Base-by-base conservation (phyloP, 2,329 filamentous ascomycete species). In the Xylariaceae sp. region DNA sequence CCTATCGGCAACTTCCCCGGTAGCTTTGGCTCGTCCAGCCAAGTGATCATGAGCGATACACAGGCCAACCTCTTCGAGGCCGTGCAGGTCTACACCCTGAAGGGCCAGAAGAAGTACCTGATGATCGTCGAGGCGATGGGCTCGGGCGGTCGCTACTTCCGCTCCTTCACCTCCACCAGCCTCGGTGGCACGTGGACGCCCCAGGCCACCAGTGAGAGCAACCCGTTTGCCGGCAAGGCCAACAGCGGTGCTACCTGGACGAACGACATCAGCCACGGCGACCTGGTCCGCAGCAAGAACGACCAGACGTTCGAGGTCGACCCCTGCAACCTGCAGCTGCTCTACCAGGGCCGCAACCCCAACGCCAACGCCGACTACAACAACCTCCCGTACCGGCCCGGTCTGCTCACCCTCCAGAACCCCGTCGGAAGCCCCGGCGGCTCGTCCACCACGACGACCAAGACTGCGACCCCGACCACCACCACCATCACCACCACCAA, bases 91-190 rank as follows among this genome's bases (percentile, higher is more conserved):
- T 83, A 83, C 62, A 78, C 68, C 2, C 50, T 82, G 42, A 33
- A 67, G 21, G 73, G 71, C 23, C 63, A 70, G 49, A 65, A 64
- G 21, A 60, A 70, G 46, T 83, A 82, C 59, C 71, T 83, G 40
- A 81, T 83, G 74, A 70, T 83, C 13, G 76, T 83, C 19, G 79
- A 83, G 59, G 67, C 74, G 0, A 71, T 74, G 31, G 78, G 78
- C 1, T 26, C 57, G 1, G 60, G 67, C 19, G 78, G 78, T 1
- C 69, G 79, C 2, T 83, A 74, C 60, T 83, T 83, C 71, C 76
- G 78, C 43, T 81, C 76, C 2, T 83, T 77, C 64, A 81, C 76
- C 0, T 73, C 79, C 12, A 68, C 62, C 32, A 73, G 64, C 50
- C 65, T 83, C 8, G 55, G 56, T 23, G 79, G 78, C 9, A 34